A percentile compares a stretch with the other conserved stretches of the same genome.
Evolutionary conservation across 805 yeast species (phyloP).

Genomic region (Cyberlindnera misumaiensis): DNA sequence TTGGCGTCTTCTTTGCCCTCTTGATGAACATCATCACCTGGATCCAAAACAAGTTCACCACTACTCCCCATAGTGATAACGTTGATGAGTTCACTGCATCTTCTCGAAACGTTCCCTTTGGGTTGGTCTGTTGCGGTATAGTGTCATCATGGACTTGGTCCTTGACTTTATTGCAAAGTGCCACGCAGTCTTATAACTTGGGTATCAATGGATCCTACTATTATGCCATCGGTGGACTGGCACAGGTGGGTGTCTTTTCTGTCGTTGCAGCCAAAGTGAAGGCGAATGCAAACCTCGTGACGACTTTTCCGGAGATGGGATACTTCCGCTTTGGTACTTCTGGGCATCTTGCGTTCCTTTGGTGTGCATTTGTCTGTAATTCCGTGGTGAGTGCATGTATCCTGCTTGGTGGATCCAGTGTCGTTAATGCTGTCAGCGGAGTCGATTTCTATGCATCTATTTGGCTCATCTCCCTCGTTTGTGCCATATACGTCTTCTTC

Average conservation of each 20-base stretch:
- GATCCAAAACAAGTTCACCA: constrained; percentile 29
- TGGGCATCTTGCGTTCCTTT: constrained; percentile 32
- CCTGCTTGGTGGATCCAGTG: constrained; percentile 39
- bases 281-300: constrained; percentile 30
- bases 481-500: constrained; percentile 40
- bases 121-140: constrained; percentile 36
- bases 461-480: constrained; percentile 41
- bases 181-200: constrained; percentile 24
- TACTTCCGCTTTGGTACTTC: constrained; percentile 33
- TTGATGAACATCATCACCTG: constrained; percentile 34
- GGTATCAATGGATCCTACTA: constrained; percentile 28
- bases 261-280: constrained; percentile 30
- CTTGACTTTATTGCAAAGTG: constrained; percentile 25
- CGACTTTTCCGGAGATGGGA: constrained; percentile 37
- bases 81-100: constrained; percentile 40
- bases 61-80: constrained; percentile 18
- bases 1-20: constrained; percentile 44
- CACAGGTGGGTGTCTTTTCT: constrained; percentile 28
- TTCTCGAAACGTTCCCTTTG: constrained; percentile 36
- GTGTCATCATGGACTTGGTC: constrained; percentile 37
- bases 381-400: constrained; percentile 36
- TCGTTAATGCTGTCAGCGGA: constrained; percentile 35
- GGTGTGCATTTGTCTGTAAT: constrained; percentile 35
- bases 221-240: constrained; percentile 20
- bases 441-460: constrained; percentile 40